Evolutionary conservation across 805 yeast species (phyloP).

Genomic region (Jamesozyma rosinii): DNA sequence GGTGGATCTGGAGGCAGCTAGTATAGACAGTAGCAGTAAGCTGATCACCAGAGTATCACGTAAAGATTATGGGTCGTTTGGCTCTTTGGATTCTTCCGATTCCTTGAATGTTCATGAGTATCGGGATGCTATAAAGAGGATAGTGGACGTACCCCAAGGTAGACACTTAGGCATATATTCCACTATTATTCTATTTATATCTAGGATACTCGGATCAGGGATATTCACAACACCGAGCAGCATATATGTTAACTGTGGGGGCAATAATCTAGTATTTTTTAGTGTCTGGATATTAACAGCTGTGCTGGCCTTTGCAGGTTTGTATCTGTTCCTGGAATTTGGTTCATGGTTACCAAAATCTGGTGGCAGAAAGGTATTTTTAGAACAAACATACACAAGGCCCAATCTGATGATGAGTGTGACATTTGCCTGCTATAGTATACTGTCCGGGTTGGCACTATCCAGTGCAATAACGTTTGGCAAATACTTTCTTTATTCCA

Average conservation of each 20-base stretch:
- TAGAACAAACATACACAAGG: slow-evolving; percentile 54
- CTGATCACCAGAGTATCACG: neutral
- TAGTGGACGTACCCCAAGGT: slow-evolving; percentile 50
- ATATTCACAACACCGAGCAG: slow-evolving; percentile 66
- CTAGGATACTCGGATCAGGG: slow-evolving; percentile 70
- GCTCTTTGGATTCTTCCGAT: slow-evolving; percentile 7
- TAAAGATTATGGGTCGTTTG: slow-evolving; percentile 5
- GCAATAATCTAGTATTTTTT: slow-evolving; percentile 53
- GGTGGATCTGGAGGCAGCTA: neutral
- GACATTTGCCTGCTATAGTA: slow-evolving; percentile 39
- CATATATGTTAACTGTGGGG: slow-evolving; percentile 58
- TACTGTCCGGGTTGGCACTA: slow-evolving; percentile 47
- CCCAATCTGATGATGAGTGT: slow-evolving; percentile 51
- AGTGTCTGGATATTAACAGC: slow-evolving; percentile 57
- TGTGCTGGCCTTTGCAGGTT: slow-evolving; percentile 53
- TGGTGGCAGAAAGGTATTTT: slow-evolving; percentile 68
- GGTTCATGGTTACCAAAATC: slow-evolving; percentile 64
- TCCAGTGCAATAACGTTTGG: slow-evolving; percentile 55
- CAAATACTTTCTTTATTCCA: slow-evolving; percentile 43
- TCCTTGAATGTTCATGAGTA: slow-evolving; percentile 1
- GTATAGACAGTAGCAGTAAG: neutral
- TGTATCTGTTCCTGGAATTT: slow-evolving; percentile 56
- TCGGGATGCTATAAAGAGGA: slow-evolving; percentile 2
- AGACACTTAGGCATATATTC: slow-evolving; percentile 64
- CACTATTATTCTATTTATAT: slow-evolving; percentile 52